Evolutionary conservation across 208 protist genomes (phyloP).

Genomic region (Leishmania tarentolae): DNA sequence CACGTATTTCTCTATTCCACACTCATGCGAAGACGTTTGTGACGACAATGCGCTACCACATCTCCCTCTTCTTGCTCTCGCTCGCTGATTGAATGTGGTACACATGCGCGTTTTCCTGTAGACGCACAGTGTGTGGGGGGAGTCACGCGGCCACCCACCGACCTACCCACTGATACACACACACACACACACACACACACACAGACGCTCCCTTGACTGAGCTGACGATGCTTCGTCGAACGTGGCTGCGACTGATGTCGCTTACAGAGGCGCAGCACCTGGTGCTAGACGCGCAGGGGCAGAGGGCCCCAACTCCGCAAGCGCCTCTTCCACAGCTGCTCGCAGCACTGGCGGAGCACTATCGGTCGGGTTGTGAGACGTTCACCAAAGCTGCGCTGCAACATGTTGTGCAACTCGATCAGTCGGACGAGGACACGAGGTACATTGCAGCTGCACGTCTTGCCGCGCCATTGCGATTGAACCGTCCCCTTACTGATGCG

Average conservation of each 20-base stretch:
- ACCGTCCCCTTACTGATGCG: neutral
- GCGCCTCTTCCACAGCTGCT: constrained; percentile 35
- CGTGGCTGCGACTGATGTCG: constrained; percentile 27
- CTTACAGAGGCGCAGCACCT: constrained; percentile 47
- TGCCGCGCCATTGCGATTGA: neutral
- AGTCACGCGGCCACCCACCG: neutral
- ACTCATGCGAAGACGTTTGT: neutral
- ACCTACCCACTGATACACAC: neutral
- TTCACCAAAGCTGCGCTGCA: constrained; percentile 42
- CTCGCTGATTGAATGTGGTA: neutral
- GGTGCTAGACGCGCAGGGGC: constrained; percentile 38
- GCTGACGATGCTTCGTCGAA: constrained; percentile 22
- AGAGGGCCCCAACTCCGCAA: neutral
- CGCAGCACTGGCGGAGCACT: constrained; percentile 37
- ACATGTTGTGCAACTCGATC: constrained; percentile 59
- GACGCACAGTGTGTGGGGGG: neutral
- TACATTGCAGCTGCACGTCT: constrained; percentile 34
- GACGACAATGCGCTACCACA: neutral
- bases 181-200: neutral
- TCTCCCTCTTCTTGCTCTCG: neutral
- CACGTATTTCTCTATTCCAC: neutral
- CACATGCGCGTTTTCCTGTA: neutral
- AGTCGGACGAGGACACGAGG: constrained; percentile 57
- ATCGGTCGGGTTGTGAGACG: constrained; percentile 33
- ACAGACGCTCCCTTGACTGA: neutral